phyloP scores from a whole-genome alignment of 2,329 filamentous ascomycete species.

The Tolypocladium tropicale region DNA sequence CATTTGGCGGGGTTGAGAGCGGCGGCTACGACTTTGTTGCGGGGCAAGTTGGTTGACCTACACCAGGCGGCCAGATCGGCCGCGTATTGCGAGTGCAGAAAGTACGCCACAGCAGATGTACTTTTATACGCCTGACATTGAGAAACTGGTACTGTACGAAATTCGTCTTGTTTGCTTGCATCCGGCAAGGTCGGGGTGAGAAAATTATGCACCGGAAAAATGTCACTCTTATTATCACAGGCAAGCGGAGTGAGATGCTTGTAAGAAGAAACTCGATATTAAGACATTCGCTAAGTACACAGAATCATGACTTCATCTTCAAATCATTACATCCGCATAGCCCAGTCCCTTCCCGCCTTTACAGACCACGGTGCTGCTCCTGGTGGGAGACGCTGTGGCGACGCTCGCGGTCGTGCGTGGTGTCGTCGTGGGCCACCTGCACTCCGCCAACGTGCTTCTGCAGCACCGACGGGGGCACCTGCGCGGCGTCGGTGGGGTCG shows the following conservation, averaged over 20 bases:
- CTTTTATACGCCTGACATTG: no score
- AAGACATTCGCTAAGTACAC: not conserved
- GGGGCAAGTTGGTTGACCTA: no score
- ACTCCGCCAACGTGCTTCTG: constrained; percentile 36
- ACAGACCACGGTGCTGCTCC: constrained; percentile 37
- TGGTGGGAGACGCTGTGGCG: constrained; percentile 39
- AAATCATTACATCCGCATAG: constrained; percentile 3
- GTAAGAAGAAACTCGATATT: not conserved
- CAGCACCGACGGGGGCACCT: constrained; percentile 46
- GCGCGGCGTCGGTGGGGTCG: constrained; percentile 45
- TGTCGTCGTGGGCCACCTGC: constrained; percentile 32
- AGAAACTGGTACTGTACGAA: no score
- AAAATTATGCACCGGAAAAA: no score
- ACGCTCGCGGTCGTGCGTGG: constrained; percentile 29
- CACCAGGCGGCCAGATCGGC: no score
- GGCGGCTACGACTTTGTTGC: no score
- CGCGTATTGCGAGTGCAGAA: no score
- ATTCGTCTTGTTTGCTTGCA: no score
- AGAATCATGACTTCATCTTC: not conserved
- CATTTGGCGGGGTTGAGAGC: not conserved
- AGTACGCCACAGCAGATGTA: no score
- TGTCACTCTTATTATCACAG: no score
- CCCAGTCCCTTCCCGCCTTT: constrained; percentile 7
- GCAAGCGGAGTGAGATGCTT: no score
- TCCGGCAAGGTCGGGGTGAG: no score